Evolutionary conservation across 495 filamentous ascomycete species (phyloP), one percentile per base, ranked within the genome.

Genomic region (Pyronema domesticum): DNA sequence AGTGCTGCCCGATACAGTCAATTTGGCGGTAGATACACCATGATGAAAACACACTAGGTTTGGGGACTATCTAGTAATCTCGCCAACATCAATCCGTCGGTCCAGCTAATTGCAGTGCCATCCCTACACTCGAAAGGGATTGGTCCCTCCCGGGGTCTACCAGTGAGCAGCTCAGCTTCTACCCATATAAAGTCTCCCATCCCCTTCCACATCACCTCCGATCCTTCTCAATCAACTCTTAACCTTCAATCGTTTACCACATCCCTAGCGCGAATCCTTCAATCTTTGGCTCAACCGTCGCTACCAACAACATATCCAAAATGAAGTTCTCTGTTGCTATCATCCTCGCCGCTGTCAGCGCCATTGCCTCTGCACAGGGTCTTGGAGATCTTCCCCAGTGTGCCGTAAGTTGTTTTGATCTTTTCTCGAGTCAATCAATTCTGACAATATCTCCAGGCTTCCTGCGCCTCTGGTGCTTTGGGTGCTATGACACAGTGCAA

Each of bases 401-500:
- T 62, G 76, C 75, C 60, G 74, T 76, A 66, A 58, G 73, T 72
- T 18, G 43, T 2, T 36, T 51, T 34, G 23, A 14, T 36, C 36
- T 14, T 37, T 11, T 36, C 45, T 47, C 17, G 6, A 18, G 8
- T 37, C 9, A 6, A 18, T 9, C 19, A 11, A 35, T 37, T 33
- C 34, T 53, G 40, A 44, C 30, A 51, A 37, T 55, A 19, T 17
- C 36, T 15, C 18, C 56, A 83, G 80, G 61, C 71, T 71, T 8
- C 43, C 4, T 86, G 82, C 60, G 77, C 75, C 44, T 71, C 77
- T 6, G 15, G 45, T 7, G 68, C 66, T 37, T 61, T 65, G 57
- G 49, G 60, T 10, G 11, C 6, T 3, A 36, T 11, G 43, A 71
- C 72, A 44, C 56, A 68, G 55, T 88, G 85, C 68, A 67, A 70